These are phyloP conservation scores for Solioccasus polychromus DNA, from an alignment of 768 basidiomycete genomes.

Conservation along the genomic window DNA sequence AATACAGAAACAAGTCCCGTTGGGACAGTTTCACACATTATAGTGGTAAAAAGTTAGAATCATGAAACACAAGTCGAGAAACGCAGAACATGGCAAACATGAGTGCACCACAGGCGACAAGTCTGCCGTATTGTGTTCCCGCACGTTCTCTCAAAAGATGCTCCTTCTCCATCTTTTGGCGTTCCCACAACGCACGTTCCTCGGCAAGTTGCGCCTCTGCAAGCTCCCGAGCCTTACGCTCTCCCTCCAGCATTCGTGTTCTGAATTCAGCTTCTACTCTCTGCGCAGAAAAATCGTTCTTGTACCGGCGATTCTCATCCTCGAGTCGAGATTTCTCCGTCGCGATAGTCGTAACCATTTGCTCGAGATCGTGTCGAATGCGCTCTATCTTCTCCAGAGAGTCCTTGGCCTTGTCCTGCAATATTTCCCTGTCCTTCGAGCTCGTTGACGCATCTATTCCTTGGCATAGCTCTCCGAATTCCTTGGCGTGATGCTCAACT, in stretches of 20 bases:
- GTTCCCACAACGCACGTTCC: slow-evolving; percentile 11
- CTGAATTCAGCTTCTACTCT: slow-evolving; percentile 11
- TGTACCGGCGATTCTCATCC: slow-evolving; percentile 18
- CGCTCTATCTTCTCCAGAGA: slow-evolving; percentile 39
- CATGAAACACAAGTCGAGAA: slow-evolving; percentile 13
- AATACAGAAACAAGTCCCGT: not conserved
- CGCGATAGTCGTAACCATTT: slow-evolving; percentile 35
- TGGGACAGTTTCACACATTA: not conserved
- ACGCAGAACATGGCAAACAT: slow-evolving; percentile 11
- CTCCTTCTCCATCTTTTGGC: not conserved
- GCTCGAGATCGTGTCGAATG: slow-evolving; percentile 40
- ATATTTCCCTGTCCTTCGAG: slow-evolving; percentile 31
- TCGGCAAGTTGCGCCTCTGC: slow-evolving; percentile 19
- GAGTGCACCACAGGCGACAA: slow-evolving; percentile 14
- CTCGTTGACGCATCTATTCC: slow-evolving; percentile 43
- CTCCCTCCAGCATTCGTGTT: slow-evolving; percentile 2
- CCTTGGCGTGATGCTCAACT: slow-evolving; percentile 39
- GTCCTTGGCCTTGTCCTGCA: slow-evolving; percentile 38
- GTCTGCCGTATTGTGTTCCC: not conserved
- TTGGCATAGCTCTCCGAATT: slow-evolving; percentile 38
- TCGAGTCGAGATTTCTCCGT: slow-evolving; percentile 33
- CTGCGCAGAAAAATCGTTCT: slow-evolving; percentile 9
- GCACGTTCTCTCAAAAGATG: not conserved
- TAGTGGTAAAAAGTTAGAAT: not conserved
- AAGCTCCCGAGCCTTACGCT: slow-evolving; percentile 15